phyloP scores from a whole-genome alignment of 2,329 filamentous ascomycete species.

The Xylariomycetidae sp. region DNA sequence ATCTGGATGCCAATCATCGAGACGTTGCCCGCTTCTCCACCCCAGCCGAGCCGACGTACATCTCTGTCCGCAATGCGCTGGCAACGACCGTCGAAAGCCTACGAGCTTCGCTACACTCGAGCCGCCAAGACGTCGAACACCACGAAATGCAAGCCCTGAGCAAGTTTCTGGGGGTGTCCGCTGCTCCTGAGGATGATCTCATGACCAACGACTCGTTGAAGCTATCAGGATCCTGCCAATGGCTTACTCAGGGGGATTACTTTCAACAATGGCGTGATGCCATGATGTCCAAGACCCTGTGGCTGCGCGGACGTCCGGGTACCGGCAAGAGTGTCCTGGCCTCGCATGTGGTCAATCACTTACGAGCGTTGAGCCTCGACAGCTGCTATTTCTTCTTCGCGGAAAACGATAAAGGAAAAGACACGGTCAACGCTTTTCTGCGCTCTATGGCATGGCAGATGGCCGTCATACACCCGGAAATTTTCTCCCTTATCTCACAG shows the following conservation, averaged over 20 bases:
- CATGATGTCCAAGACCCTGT: slow-evolving; percentile 6
- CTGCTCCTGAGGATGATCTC: slow-evolving; percentile 3
- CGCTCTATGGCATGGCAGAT: slow-evolving; percentile 27
- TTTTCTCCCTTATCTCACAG: slow-evolving; percentile 9
- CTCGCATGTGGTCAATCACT: slow-evolving; percentile 6
- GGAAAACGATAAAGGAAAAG: slow-evolving; percentile 27
- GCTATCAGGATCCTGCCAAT: slow-evolving; percentile 7
- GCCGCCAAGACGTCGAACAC: no score
- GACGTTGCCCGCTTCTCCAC: slow-evolving; percentile 22
- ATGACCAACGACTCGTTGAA: slow-evolving; percentile 1
- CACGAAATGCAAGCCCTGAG: no score
- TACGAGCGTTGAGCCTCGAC: slow-evolving; percentile 2
- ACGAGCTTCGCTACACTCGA: no score
- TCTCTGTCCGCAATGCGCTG: slow-evolving; percentile 21
- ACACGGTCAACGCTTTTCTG: slow-evolving; percentile 13
- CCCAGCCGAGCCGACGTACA: slow-evolving; percentile 18
- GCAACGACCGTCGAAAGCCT: slow-evolving; percentile 9
- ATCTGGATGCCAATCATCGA: slow-evolving; percentile 27
- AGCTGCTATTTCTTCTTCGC: slow-evolving; percentile 10
- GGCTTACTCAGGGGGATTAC: slow-evolving; percentile 3
- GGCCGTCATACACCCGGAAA: slow-evolving; percentile 18
- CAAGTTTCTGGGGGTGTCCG: background rate
- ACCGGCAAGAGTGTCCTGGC: slow-evolving; percentile 9
- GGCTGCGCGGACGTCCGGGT: slow-evolving; percentile 9
- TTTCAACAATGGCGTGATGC: slow-evolving; percentile 9